phyloP scores from a whole-genome alignment of 257 asterid genomes.

The Craterostigma plantagineum region DNA sequence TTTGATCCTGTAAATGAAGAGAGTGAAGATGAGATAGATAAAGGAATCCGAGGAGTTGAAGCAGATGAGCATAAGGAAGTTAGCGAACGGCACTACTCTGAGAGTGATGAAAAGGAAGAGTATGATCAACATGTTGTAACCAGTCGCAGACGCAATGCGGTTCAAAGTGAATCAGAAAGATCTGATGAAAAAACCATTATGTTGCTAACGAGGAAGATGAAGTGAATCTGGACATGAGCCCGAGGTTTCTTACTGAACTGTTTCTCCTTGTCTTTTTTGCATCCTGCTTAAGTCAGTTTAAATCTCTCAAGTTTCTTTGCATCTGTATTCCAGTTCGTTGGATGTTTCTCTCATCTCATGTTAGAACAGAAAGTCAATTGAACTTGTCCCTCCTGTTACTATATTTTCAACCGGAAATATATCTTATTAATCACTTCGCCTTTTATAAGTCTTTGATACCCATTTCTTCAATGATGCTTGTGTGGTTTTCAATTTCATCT shows the following conservation, averaged over 20 bases:
- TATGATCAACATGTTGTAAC: conserved; percentile 51
- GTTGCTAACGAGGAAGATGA: conserved; percentile 68
- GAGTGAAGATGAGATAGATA: conserved; percentile 75
- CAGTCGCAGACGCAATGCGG: conserved; percentile 53
- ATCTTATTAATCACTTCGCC: too few species aligned
- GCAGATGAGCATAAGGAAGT: conserved; percentile 69
- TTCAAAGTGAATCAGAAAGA: conserved; percentile 73
- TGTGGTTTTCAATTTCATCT: too few species aligned
- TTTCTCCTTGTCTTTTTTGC: conserved; percentile 1
- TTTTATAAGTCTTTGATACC: too few species aligned
- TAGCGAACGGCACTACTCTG: conserved; percentile 58
- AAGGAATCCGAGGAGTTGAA: conserved; percentile 68
- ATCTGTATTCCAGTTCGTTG: too few species aligned
- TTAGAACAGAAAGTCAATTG: too few species aligned
- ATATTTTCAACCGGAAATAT: too few species aligned
- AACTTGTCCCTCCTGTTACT: too few species aligned
- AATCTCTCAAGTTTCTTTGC: too few species aligned
- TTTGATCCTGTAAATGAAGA: conserved; percentile 41
- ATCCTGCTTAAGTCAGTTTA: background rate
- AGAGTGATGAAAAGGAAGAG: conserved; percentile 64
- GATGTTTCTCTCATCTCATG: too few species aligned
- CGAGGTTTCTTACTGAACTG: conserved; percentile 27
- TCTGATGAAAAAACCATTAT: conserved; percentile 64
- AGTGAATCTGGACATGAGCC: conserved; percentile 51
- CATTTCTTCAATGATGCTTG: background rate